Evolutionary conservation across 2,329 filamentous ascomycete species (phyloP).

Genomic region (Colletotrichum navitas): DNA sequence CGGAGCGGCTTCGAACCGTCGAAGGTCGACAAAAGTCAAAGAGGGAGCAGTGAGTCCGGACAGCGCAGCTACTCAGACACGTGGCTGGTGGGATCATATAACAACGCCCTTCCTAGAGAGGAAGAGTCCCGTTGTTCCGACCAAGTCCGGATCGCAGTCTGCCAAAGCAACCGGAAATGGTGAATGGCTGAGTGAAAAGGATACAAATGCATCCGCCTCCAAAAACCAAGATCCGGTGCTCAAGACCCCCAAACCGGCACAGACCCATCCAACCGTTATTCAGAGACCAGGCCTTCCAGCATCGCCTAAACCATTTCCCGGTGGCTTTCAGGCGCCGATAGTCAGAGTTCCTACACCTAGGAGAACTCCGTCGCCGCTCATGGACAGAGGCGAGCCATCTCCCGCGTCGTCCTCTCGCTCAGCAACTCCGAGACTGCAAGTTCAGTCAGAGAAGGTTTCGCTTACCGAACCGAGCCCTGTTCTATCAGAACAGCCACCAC

Average conservation of each 20-base stretch:
- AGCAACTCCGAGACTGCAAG: constrained; percentile 37
- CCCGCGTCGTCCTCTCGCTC: constrained; percentile 49
- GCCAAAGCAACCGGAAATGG: constrained; percentile 47
- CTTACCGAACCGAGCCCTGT: constrained; percentile 28
- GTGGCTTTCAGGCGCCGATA: constrained; percentile 48
- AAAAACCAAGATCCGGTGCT: neutral
- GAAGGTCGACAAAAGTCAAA: constrained; percentile 56
- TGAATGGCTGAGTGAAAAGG: constrained; percentile 54
- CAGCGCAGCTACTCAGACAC: constrained; percentile 69
- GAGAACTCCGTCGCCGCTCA: constrained; percentile 49
- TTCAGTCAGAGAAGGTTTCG: constrained; percentile 30
- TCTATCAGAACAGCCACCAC: constrained; percentile 62
- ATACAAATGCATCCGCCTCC: constrained; percentile 24
- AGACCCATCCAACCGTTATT: constrained; percentile 11
- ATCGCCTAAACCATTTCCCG: constrained; percentile 42
- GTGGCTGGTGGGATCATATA: constrained; percentile 84
- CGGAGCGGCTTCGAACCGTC: constrained; percentile 56
- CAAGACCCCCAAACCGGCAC: constrained; percentile 9
- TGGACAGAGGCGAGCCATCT: constrained; percentile 41
- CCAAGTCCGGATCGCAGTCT: constrained; percentile 44
- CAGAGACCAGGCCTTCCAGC: constrained; percentile 40
- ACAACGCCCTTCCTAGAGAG: constrained; percentile 74
- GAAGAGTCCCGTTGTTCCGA: constrained; percentile 43
- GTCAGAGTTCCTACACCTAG: constrained; percentile 54
- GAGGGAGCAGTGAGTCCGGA: constrained; percentile 55